These are phyloP conservation scores for Geranomyces michiganensis DNA, from an alignment of 192 early-diverging fungal species.

Conservation along the genomic window DNA sequence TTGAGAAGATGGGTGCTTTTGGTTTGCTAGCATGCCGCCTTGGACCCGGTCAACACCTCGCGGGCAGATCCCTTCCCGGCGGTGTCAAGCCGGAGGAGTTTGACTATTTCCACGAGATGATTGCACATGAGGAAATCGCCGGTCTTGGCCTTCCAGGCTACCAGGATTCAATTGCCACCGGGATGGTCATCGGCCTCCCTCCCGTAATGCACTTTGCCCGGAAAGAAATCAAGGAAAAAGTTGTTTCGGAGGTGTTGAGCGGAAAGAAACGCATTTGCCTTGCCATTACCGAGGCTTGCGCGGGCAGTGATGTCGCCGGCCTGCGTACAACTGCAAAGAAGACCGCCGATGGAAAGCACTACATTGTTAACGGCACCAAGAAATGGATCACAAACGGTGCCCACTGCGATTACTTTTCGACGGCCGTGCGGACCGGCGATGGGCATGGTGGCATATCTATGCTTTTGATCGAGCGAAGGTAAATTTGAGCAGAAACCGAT, in stretches of 20 bases:
- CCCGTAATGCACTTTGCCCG: slow-evolving; percentile 49
- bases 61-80: slow-evolving; percentile 38
- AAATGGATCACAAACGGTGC: slow-evolving; percentile 54
- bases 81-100: slow-evolving; percentile 56
- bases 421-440: slow-evolving; percentile 50
- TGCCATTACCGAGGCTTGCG: slow-evolving; percentile 48
- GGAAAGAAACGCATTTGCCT: slow-evolving; percentile 51
- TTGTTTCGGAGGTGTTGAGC: slow-evolving; percentile 40
- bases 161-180: slow-evolving; percentile 41
- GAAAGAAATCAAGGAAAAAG: slow-evolving; percentile 29
- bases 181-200: slow-evolving; percentile 47
- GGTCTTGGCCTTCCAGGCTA: slow-evolving; percentile 39
- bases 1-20: slow-evolving; percentile 40
- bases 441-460: slow-evolving; percentile 64
- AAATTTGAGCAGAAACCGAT: not conserved
- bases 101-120: slow-evolving; percentile 59
- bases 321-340: slow-evolving; percentile 51
- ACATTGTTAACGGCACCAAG: slow-evolving; percentile 55
- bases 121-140: slow-evolving; percentile 50
- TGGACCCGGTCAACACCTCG: slow-evolving; percentile 52
- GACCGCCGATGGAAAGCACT: slow-evolving; percentile 37
- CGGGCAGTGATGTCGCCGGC: slow-evolving; percentile 51
- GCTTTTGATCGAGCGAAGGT: slow-evolving; percentile 64
- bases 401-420: slow-evolving; percentile 55
- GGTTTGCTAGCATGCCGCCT: slow-evolving; percentile 40